Evolutionary conservation across 2,329 filamentous ascomycete genomes (phyloP), one percentile per base, ranked within the genome.

Genomic region (Onygenales sp.): DNA sequence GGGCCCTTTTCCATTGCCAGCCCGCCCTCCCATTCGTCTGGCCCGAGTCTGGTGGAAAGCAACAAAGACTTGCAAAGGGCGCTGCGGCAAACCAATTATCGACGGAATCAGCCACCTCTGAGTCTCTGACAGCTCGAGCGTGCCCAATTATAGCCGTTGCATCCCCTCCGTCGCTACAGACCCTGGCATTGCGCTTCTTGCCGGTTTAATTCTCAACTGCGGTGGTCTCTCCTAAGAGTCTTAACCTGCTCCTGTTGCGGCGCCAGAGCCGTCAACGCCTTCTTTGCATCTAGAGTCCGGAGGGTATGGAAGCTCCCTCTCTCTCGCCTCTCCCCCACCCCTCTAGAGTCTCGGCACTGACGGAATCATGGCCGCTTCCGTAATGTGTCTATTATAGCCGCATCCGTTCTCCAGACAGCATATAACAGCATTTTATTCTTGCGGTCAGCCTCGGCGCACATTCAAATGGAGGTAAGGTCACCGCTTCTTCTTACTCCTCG

Each of bases 381-480:
- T 27, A 44, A 44, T 31, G 49, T 27, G 11, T n/a, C 40, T 44
- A 21, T 27, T 27, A 39, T 14, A 32, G 33, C 13, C 27, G 14
- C 21, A 32, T 32, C 34, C 34, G 9, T 8, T 36, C 17, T 14
- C n/a, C 6, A 7, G 8, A 34, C 5, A 36, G 13, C 36, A 42
- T 34, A 33, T n/a, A 40, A 21, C 17, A 10, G 32, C n/a, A 55
- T 54, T 17, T 17, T 17, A 17, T 17, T 17, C 52, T 57, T 58
- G 57, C 53, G 52, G 55, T 58, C 52, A 55, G 52, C 43, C 17
- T 34, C 36, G 32, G 49, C 48, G 37, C 49, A 33, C 42, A 21
- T 39, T 50, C 49, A 54, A 39, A 59, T 59, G 57, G 57, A 59
- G 55, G 57, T 59, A 57, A 57, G 56, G 50, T 55, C 47, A 52